phyloP scores from a whole-genome alignment of 257 asterid species.

The Jacaranda mimosifolia region DNA sequence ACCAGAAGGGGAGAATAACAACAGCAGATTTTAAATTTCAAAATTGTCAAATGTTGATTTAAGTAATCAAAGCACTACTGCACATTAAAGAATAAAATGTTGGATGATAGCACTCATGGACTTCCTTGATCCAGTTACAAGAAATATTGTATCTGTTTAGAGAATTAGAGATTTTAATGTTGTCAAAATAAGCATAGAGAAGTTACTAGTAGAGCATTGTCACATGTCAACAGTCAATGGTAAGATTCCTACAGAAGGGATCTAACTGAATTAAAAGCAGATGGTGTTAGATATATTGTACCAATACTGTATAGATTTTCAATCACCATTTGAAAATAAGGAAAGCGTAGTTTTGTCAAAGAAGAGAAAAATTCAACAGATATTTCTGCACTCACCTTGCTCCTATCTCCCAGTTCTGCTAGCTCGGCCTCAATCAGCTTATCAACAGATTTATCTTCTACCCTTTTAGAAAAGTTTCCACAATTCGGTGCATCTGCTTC shows the following conservation, averaged over 20 bases:
- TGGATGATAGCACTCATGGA: neutral
- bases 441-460: slow-evolving; percentile 75
- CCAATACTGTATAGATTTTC: neutral
- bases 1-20: no score
- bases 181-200: neutral
- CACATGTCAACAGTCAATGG: neutral
- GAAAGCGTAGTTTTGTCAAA: neutral
- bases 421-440: slow-evolving; percentile 87
- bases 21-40: neutral
- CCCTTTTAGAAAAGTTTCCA: slow-evolving; percentile 43
- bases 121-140: slow-evolving; percentile 3
- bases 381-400: slow-evolving; percentile 64
- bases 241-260: neutral
- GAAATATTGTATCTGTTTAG: slow-evolving; percentile 2
- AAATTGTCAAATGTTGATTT: neutral
- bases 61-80: neutral
- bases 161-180: neutral
- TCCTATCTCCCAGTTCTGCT: slow-evolving; percentile 86
- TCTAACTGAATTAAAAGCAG: neutral
- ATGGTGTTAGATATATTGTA: neutral
- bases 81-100: neutral
- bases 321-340: neutral
- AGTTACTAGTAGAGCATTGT: neutral
- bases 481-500: slow-evolving; percentile 44
- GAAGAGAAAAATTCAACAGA: neutral